Evolutionary conservation across 495 filamentous ascomycete species (phyloP).

Genomic region (Tuber borchii): DNA sequence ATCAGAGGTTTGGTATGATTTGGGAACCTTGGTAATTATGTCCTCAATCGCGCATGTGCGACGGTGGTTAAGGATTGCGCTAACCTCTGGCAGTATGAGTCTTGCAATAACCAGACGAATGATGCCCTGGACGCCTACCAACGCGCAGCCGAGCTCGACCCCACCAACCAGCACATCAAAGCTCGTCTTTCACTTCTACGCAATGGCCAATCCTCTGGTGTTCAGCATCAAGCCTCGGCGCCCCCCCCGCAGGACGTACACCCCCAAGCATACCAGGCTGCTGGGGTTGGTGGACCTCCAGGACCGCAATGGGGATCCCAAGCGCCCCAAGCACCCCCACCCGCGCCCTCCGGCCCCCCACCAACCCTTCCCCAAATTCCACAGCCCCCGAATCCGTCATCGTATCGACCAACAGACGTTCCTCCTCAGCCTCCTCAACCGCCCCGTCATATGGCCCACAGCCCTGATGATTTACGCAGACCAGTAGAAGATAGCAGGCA

Average conservation of each 20-base stretch:
- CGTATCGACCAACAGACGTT: conserved; percentile 66
- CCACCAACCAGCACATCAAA: conserved; percentile 90
- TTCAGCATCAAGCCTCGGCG: conserved; percentile 58
- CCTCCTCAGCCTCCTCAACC: conserved; percentile 59
- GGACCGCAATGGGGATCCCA: conserved; percentile 80
- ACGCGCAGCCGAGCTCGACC: conserved; percentile 88
- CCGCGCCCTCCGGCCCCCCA: conserved; percentile 50
- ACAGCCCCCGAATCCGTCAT: conserved; percentile 65
- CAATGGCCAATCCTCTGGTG: conserved; percentile 64
- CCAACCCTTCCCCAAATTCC: conserved; percentile 65
- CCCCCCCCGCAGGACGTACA: conserved; percentile 76
- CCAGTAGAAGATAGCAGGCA: conserved; percentile 68
- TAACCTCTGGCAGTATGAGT: conserved; percentile 67
- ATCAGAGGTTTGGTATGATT: conserved; percentile 98
- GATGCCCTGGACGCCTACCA: conserved; percentile 96
- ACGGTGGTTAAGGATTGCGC: conserved; percentile 20
- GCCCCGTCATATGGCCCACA: conserved; percentile 52
- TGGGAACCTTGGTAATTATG: conserved; percentile 82
- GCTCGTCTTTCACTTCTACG: conserved; percentile 81
- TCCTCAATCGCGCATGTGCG: conserved; percentile 12
- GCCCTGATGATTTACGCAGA: conserved; percentile 46
- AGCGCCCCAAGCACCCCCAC: conserved; percentile 52
- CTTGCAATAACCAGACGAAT: conserved; percentile 96
- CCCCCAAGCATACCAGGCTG: conserved; percentile 72
- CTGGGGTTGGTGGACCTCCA: conserved; percentile 60